Percentiles rank a stretch among this genome's conserved stretches.
phyloP scores from a whole-genome alignment of 805 yeast species.

The Candida namnaoensis region DNA sequence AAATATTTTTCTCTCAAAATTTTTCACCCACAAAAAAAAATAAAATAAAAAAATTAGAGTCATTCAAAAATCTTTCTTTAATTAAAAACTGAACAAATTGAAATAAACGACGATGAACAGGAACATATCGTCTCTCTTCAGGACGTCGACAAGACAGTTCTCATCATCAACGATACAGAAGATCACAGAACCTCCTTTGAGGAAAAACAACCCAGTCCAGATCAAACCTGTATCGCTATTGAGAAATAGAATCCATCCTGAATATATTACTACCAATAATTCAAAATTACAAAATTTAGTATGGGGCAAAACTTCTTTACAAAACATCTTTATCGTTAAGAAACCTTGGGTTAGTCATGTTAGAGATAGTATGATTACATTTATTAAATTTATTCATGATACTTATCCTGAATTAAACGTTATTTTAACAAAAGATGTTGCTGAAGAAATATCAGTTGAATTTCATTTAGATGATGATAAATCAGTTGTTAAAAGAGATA shows the following conservation, averaged over 20 bases:
- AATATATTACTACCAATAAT: slow-evolving; percentile 43
- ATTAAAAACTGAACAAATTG: too few relatives aligned
- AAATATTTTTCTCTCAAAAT: too few relatives aligned
- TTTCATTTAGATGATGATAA: slow-evolving; percentile 10
- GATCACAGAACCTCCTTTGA: slow-evolving; percentile 20
- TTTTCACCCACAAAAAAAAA: too few relatives aligned
- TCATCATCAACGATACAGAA: slow-evolving; percentile 6
- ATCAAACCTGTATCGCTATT: slow-evolving; percentile 21
- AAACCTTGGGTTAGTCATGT: slow-evolving; percentile 74
- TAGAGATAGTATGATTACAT: slow-evolving; percentile 53
- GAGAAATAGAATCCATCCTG: slow-evolving; percentile 31
- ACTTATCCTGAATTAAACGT: slow-evolving; percentile 68
- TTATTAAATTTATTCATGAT: slow-evolving; percentile 51
- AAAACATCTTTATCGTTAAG: slow-evolving; percentile 72
- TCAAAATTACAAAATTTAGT: slow-evolving; percentile 54
- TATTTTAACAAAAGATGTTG: slow-evolving; percentile 67
- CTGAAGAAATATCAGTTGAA: slow-evolving; percentile 46
- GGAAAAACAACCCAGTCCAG: slow-evolving; percentile 17
- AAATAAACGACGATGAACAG: slow-evolving; percentile 6
- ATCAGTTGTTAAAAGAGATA: too few relatives aligned
- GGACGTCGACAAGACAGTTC: slow-evolving; percentile 1
- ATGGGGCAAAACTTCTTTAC: slow-evolving; percentile 61
- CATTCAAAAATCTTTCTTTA: too few relatives aligned
- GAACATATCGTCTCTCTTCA: not conserved
- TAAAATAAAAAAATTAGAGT: too few relatives aligned